phyloP scores from a whole-genome alignment of 805 yeast genomes.

The Spathaspora sp. region DNA sequence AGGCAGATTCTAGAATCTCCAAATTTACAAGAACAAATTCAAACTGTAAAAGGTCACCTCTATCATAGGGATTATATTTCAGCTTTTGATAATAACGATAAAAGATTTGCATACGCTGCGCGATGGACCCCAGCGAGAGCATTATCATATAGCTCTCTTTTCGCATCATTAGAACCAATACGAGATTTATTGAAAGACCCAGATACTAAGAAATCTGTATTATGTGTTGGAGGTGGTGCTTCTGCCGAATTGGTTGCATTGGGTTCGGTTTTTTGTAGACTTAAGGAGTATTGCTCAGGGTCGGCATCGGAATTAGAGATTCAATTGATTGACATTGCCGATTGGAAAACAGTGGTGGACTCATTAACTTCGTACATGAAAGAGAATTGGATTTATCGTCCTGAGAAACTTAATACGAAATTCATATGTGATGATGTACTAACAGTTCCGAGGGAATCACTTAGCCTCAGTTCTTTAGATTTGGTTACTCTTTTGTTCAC shows the following conservation, averaged over 20 bases:
- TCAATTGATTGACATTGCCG: slow-evolving; percentile 70
- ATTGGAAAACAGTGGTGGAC: slow-evolving; percentile 60
- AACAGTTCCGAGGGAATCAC: slow-evolving; percentile 9
- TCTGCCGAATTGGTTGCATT: slow-evolving; percentile 74
- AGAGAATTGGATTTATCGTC: slow-evolving; percentile 49
- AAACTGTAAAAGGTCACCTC: slow-evolving; percentile 64
- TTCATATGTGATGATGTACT: slow-evolving; percentile 32
- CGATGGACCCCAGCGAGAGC: slow-evolving; percentile 89
- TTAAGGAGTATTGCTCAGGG: slow-evolving; percentile 31
- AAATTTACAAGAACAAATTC: slow-evolving; percentile 46
- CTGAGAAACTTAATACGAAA: slow-evolving; percentile 21
- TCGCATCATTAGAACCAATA: slow-evolving; percentile 47
- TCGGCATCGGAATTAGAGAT: slow-evolving; percentile 38
- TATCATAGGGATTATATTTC: slow-evolving; percentile 65
- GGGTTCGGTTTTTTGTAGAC: slow-evolving; percentile 50
- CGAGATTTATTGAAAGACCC: slow-evolving; percentile 32
- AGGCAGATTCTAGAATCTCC: slow-evolving; percentile 29
- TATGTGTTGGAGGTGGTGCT: slow-evolving; percentile 88
- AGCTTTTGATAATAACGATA: slow-evolving; percentile 64
- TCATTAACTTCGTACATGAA: slow-evolving; percentile 43
- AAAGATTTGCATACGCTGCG: slow-evolving; percentile 72
- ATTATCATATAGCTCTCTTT: slow-evolving; percentile 65
- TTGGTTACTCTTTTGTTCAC: slow-evolving; percentile 77
- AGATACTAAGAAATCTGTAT: slow-evolving; percentile 31
- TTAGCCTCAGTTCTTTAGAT: slow-evolving; percentile 21